phyloP scores from a whole-genome alignment of 2,329 filamentous ascomycete species.

The Aureobasidium mangrovei region DNA sequence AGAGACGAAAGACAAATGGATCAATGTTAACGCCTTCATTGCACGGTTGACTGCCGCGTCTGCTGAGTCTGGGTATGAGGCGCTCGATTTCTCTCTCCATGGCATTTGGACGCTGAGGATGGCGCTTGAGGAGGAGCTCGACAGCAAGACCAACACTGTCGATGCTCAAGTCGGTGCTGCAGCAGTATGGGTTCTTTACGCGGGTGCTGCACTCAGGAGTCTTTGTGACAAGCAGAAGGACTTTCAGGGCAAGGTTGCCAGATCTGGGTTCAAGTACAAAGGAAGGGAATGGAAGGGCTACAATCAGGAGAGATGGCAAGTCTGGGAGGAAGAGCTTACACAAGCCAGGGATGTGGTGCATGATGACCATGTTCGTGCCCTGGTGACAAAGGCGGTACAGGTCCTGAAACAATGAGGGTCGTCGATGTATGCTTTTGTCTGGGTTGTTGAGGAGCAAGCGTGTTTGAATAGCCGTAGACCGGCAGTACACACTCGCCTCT shows the following conservation, averaged over 20 bases:
- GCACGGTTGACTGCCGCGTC: conserved; percentile 1
- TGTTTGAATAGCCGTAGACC: too few species aligned
- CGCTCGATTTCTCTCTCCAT: conserved; percentile 5
- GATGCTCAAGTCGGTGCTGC: conserved; percentile 7
- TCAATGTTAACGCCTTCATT: conserved; percentile 7
- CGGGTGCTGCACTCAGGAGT: neutral
- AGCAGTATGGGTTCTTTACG: conserved; percentile 3
- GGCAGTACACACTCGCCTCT: too few species aligned
- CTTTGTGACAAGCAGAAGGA: conserved; percentile 2
- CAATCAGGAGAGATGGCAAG: neutral
- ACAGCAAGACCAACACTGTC: neutral
- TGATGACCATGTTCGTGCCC: neutral
- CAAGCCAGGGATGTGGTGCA: neutral
- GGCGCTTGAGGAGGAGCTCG: conserved; percentile 1
- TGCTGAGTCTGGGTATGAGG: neutral
- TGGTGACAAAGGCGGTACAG: neutral
- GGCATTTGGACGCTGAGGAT: conserved; percentile 4
- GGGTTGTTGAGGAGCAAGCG: too few species aligned
- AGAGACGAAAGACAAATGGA: neutral
- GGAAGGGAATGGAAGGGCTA: conserved; percentile 4
- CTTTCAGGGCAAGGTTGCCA: conserved; percentile 3
- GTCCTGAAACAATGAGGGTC: neutral
- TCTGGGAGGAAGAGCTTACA: neutral
- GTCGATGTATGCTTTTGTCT: too few species aligned
- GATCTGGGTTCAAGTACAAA: neutral